Conservation (phyloP, 2,329 filamentous ascomycete genomes). For the Hymenoscyphus repandus region DNA sequence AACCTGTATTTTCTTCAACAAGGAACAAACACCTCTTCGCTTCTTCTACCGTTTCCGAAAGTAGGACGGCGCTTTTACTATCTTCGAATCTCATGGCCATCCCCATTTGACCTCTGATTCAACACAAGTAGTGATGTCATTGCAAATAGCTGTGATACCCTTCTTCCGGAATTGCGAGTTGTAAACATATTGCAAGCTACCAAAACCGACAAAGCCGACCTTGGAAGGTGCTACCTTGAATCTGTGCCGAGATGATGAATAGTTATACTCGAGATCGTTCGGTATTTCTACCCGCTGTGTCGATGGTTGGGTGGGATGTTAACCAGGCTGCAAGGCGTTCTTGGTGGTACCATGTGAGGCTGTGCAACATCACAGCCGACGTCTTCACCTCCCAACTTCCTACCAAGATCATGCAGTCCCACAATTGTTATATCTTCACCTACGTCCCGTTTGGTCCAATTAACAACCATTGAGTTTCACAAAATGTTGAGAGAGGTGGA, state of each 20-base stretch:
- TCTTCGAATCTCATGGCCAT: conserved; percentile 91
- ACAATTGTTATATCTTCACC: not conserved
- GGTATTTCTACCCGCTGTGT: not conserved
- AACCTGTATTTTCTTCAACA: no score
- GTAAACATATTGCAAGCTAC: no score
- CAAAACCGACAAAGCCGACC: no score
- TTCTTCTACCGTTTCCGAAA: conserved; percentile 83
- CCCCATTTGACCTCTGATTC: conserved; percentile 74
- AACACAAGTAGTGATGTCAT: not conserved
- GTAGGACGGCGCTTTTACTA: conserved; percentile 66
- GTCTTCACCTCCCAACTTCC: no score
- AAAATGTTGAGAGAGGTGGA: not conserved
- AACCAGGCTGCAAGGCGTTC: conserved; percentile 2
- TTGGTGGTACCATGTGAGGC: conserved; percentile 3
- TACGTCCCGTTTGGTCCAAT: not conserved
- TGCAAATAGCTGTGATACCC: no score
- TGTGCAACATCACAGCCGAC: not conserved
- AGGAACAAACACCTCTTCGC: conserved; percentile 34
- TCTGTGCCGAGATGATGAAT: not conserved
- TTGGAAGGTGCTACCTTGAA: not conserved
- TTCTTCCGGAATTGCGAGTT: no score
- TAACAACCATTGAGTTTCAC: not conserved
- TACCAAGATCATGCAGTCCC: no score
- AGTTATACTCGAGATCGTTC: not conserved
- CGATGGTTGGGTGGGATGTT: not conserved